Conservation (phyloP, 495 filamentous ascomycete genomes). For the Tuber borchii region DNA sequence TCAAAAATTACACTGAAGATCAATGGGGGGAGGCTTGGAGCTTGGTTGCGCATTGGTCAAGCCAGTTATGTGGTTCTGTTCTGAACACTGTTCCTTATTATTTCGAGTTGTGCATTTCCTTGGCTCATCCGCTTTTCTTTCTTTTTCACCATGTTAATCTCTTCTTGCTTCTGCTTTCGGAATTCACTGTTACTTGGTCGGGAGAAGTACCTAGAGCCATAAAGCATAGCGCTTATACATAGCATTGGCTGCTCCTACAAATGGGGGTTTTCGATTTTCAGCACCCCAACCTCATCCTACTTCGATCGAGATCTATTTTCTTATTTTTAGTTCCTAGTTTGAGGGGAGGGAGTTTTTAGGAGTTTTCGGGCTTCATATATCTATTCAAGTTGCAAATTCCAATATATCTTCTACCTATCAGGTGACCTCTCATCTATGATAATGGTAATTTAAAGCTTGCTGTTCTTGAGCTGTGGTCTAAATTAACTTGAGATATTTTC, state of each 20-base stretch:
- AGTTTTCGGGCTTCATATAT: background rate
- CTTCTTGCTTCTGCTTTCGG: background rate
- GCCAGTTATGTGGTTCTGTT: background rate
- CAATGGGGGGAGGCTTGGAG: constrained; percentile 41
- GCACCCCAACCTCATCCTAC: background rate
- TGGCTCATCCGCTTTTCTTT: background rate
- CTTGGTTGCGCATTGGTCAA: constrained; percentile 15
- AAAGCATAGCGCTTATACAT: background rate
- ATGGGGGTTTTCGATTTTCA: background rate
- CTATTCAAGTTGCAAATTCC: background rate
- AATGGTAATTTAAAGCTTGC: background rate
- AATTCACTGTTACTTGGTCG: background rate
- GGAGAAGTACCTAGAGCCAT: background rate
- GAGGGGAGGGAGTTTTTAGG: background rate
- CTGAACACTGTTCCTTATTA: background rate
- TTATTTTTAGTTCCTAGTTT: background rate
- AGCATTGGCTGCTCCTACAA: background rate
- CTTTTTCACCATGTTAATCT: background rate
- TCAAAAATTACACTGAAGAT: constrained; percentile 32
- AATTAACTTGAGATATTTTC: too few relatives aligned
- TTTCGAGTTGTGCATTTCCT: background rate
- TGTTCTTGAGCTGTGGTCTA: background rate
- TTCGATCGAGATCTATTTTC: background rate
- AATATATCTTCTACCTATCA: background rate
- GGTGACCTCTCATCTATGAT: background rate